Evolutionary conservation across 208 protist genomes (phyloP), one percentile per base, ranked within the genome.

Genomic region (Wallacemonas collosoma): DNA sequence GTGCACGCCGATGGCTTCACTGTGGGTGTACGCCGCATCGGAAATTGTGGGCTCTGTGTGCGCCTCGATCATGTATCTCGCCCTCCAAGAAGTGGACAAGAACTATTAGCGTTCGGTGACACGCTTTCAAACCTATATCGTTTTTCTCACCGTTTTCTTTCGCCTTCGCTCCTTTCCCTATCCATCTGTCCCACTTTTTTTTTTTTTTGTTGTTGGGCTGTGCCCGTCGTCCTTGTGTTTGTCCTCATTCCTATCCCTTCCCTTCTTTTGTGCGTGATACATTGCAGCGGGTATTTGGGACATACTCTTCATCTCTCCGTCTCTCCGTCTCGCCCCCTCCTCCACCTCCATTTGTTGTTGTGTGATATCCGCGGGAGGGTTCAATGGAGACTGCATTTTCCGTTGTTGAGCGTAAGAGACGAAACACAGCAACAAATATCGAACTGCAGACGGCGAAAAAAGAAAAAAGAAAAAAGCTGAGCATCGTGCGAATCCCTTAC

Each of bases 31-130:
- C 70, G 85, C 80, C 72, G 82, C 83, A 11, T 85, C 85, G 26
- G 86, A 92, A 67, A 68, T 82, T 38, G 77, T 94, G 0, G 89
- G 89, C n/a, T 82, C 86, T 2, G 77, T 89, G 3, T 74, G 75
- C 17, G 89, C 86, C 15, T 82, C 89, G 12, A 89, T 94, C 66
- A 83, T 90, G 79, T 94, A 91, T 69, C 66, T 91, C 1, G 84
- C 86, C 2, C 65, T 90, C 12, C 78, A 90, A 67, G 87, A 93
- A 40, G 73, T 89, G 2, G 76, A 83, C 17, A 81, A 83, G 36
- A 57, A 74, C 43, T 85, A 62, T 57, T 85, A 60, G 15, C 61
- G 4, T 67, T 67, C 1, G 14, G 55, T 56, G 14, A 50, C 45
- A 50, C 26, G 26, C 6, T 50, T 50, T 50, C 45, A 50, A 50